phyloP scores from a whole-genome alignment of 2,329 filamentous ascomycete species.

The Aureobasidium sp. region DNA sequence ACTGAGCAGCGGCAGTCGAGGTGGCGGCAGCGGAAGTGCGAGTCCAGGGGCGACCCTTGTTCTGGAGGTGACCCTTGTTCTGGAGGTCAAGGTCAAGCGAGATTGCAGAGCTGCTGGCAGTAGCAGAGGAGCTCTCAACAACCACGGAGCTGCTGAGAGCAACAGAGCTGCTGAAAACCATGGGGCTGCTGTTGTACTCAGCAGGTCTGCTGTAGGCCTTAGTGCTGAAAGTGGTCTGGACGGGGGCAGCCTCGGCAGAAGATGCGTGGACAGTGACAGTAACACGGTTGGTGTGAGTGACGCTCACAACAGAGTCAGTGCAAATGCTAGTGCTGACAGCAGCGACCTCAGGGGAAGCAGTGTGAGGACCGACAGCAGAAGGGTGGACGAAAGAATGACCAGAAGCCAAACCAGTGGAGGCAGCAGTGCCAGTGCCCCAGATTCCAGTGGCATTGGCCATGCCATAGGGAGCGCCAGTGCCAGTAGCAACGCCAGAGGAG shows the following conservation, averaged over 20 bases:
- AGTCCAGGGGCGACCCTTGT: neutral
- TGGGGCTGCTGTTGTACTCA: neutral
- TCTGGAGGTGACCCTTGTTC: neutral
- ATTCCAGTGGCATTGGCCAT: slow-evolving; percentile 20
- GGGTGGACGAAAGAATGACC: slow-evolving; percentile 3
- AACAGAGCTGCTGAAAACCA: neutral
- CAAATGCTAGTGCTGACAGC: slow-evolving; percentile 13
- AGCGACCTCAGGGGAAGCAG: slow-evolving; percentile 20
- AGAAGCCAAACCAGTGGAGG: slow-evolving; percentile 15
- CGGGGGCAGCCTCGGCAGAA: slow-evolving; percentile 7
- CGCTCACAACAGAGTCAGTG: slow-evolving; percentile 21
- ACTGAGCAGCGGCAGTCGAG: neutral
- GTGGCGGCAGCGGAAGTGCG: neutral
- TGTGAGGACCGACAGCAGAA: slow-evolving; percentile 15
- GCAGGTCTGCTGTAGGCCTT: neutral
- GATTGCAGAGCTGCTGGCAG: neutral
- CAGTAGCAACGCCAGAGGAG: slow-evolving; percentile 18
- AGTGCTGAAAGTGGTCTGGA: neutral
- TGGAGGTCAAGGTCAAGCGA: neutral
- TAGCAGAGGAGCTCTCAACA: slow-evolving; percentile 14
- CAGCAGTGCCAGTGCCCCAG: slow-evolving; percentile 17
- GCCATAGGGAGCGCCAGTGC: slow-evolving; percentile 20
- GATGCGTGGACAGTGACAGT: slow-evolving; percentile 31
- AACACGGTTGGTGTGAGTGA: slow-evolving; percentile 33
- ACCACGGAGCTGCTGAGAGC: neutral